These are phyloP conservation scores for Metschnikowia kunwiensis DNA, from an alignment of 805 yeast species.

Conservation along the genomic window DNA sequence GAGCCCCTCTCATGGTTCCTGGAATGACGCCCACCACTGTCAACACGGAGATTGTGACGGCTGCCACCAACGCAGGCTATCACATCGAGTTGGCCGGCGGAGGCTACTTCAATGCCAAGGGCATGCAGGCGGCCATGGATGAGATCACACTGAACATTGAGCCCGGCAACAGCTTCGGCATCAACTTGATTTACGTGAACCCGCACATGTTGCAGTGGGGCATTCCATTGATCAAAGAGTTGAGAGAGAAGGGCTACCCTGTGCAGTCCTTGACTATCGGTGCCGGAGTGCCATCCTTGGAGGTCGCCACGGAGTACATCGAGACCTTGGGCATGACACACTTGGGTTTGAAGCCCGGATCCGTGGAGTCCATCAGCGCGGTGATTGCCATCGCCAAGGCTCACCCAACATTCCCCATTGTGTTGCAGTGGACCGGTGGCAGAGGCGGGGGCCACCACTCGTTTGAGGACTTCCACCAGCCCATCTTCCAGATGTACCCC, in stretches of 20 bases:
- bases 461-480: constrained; percentile 98
- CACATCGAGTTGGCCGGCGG: constrained; percentile 99
- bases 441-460: constrained; percentile 99
- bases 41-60: constrained; percentile 89
- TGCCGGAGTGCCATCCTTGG: constrained; percentile 99
- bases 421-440: constrained; percentile 99
- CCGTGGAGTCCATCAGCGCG: constrained; percentile 86
- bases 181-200: constrained; percentile 91
- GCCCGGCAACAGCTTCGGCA: constrained; percentile 88
- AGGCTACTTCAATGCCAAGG: constrained; percentile 80
- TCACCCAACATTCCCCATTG: constrained; percentile 94
- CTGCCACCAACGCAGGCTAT: constrained; percentile 93
- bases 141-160: constrained; percentile 60
- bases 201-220: constrained; percentile 99
- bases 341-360: constrained; percentile 96
- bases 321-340: constrained; percentile 88
- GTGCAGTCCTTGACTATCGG: constrained; percentile 95
- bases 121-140: constrained; percentile 73
- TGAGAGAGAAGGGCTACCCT: constrained; percentile 91
- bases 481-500: constrained; percentile 92
- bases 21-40: constrained; percentile 99
- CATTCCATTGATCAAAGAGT: constrained; percentile 86
- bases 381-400: constrained; percentile 89
- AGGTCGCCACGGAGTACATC: constrained; percentile 95
- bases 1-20: constrained; percentile 95